Base-by-base conservation (phyloP, 306 rosid genomes). In the Trifolium pratense region DNA sequence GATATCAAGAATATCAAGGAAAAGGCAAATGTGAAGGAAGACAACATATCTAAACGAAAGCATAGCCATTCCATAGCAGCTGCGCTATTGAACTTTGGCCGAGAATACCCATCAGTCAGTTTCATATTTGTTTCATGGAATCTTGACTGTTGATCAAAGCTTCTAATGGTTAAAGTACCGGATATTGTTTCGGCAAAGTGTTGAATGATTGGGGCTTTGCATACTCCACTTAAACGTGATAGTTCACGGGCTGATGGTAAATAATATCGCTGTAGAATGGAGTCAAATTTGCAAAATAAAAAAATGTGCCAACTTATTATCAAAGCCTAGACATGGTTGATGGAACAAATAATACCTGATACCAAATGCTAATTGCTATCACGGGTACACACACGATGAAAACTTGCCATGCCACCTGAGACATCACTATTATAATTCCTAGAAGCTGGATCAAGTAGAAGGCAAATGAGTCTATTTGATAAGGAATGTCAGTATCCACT, bases 151-250 rank as follows among this genome's bases (percentile, higher is more conserved):
- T 88, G 87, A 75, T 92, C 89, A 64, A 90, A 92, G 87, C 98
- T 83, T 80, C 98, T 86, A 53, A 92, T 92, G 23, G 96, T 92
- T 46, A 86, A 72, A 49, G 89, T 65, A 18, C 98, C 96, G 1
- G 93, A 92, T 70, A 92, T 83, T n/a, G 97, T 90, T 83, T 92
- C 95, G 0, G 92, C 73, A 55, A 92, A 89, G 83, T 89, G 90
- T 68, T 92, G 98, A 71, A 90, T 90, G 32, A 86, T 83, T n/a
- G 97, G 97, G 63, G 98, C 98, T 76, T 92, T 87, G 85, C 91
- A 90, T 16, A 84, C 89, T 49, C 98, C 98, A 34, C 75, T 78
- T 75, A 92, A 71, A 34, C 98, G 89, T 10, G 98, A 74, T n/a
- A 92, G 84, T 75, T 92, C 98, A 73, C 97, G 80, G 5, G 95